A percentile compares a stretch with the other conserved stretches of the same genome.
Conservation (phyloP, 257 asterid species). For the Paraleonurus japonicus region DNA sequence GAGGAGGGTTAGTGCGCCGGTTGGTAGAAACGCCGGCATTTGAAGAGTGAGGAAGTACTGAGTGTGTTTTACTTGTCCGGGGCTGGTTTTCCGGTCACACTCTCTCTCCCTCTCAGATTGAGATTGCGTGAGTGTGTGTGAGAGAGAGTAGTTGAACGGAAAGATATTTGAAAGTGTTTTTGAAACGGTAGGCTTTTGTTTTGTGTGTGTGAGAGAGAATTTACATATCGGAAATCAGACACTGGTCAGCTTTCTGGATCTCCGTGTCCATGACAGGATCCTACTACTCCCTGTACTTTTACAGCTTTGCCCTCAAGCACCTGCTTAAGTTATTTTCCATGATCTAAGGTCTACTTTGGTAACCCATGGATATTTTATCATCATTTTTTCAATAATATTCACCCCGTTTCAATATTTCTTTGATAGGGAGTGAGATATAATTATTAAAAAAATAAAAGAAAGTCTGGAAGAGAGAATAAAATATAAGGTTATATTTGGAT, state of each 20-base stretch:
- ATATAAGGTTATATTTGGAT: no score
- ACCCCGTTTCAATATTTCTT: no score
- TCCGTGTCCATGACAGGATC: slow-evolving; percentile 26
- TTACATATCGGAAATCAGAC: slow-evolving; percentile 23
- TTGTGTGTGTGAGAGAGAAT: neutral
- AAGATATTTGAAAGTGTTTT: neutral
- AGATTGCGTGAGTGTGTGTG: neutral
- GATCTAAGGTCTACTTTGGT: no score
- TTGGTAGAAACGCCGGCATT: slow-evolving; percentile 17
- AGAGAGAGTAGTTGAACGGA: neutral
- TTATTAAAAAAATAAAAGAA: no score
- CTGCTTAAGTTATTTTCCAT: neutral
- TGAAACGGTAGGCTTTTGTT: slow-evolving; percentile 17
- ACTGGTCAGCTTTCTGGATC: slow-evolving; percentile 36
- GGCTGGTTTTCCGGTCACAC: neutral
- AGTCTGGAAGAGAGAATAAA: no score
- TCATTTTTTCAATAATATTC: no score
- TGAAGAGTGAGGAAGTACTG: no score
- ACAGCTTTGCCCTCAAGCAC: slow-evolving; percentile 32
- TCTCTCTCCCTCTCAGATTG: neutral
- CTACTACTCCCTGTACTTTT: neutral
- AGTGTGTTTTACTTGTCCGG: neutral
- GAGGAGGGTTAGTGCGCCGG: slow-evolving; percentile 12
- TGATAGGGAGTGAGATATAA: no score
- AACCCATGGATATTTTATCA: no score